Evolutionary conservation across 805 yeast genomes (phyloP).

Genomic region (Groenewaldozyma tartarivorans): DNA sequence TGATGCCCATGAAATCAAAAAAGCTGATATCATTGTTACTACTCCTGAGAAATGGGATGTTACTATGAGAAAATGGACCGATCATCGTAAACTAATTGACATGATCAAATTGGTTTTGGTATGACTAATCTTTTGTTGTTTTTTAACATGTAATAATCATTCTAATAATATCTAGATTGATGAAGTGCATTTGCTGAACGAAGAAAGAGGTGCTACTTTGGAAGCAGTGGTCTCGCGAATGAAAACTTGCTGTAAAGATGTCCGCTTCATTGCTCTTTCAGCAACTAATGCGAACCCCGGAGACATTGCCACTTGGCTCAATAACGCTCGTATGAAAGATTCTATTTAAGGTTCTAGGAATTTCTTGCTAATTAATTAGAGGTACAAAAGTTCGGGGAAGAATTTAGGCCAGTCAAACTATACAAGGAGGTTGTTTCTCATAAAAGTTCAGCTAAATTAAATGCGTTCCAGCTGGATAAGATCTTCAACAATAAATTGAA

Average conservation of each 20-base stretch:
- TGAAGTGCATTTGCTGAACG: conserved; percentile 86
- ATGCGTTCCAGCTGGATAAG: background rate
- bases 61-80: conserved; percentile 70
- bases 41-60: conserved; percentile 98
- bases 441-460: background rate
- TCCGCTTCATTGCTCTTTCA: conserved; percentile 73
- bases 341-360: background rate
- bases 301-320: conserved; percentile 55
- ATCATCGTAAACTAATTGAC: conserved; percentile 53
- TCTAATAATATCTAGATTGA: no score
- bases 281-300: conserved; percentile 83
- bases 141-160: no score
- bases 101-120: conserved; percentile 53
- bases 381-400: background rate
- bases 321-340: background rate
- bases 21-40: conserved; percentile 49
- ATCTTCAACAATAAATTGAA: background rate
- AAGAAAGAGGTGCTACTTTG: conserved; percentile 88
- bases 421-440: background rate
- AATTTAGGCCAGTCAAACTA: background rate
- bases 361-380: background rate
- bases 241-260: conserved; percentile 36
- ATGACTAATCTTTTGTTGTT: no score
- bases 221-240: conserved; percentile 47
- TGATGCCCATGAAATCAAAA: background rate